Base-by-base conservation (phyloP, 2,329 filamentous ascomycete genomes). In the Bipolaris gigantea region DNA sequence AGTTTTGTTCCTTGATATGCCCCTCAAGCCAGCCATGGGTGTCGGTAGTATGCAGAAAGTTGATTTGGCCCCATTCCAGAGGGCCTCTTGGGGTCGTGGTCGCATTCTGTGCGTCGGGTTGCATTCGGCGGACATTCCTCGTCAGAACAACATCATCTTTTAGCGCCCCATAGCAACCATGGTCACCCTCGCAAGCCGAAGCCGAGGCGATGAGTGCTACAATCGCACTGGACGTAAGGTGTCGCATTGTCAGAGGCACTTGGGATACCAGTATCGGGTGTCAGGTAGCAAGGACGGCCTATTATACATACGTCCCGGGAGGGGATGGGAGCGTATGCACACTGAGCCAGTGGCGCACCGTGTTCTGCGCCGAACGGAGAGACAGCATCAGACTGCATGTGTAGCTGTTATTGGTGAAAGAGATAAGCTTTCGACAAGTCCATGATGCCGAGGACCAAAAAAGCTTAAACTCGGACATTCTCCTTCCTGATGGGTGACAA, bases 31-130 rank as follows among this genome's bases (percentile, higher is more conserved):
- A 85, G 18, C 83, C 83, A 64, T 85, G 83, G 0, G 82, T 85
- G 57, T 86, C 83, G 2, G 83, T 85, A 1, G 83, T 86, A 60
- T 86, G 84, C 21, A 87, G 77, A 74, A 96, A 83, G 62, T 87
- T 87, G 61, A 87, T 70, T 66, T 87, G 82, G 2, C 84, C 84
- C 85, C 84, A 87, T 76, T 83, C 81, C 7, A 86, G 73, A 18
- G 71, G 75, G 15, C 60, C 70, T 36, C 64, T 71, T 3, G 76
- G 76, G 10, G 61, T 58, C 4, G 69, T 66, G 2, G 72, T 72
- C 0, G 76, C 70, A 46, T 74, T 75, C 49, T 71, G 71, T 13
- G 77, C 74, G 50, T 77, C 77, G 7, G 77, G 77, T 56, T 79
- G 77, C 75, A 77, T 77, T 5, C 77, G 74, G 18, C 71, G 69